A percentile compares a stretch with the other conserved stretches of the same genome.
These are phyloP conservation scores for Rhipidocladum racemiflorum DNA, from an alignment of 176 grass and related monocot genomes.

Conservation along the genomic window DNA sequence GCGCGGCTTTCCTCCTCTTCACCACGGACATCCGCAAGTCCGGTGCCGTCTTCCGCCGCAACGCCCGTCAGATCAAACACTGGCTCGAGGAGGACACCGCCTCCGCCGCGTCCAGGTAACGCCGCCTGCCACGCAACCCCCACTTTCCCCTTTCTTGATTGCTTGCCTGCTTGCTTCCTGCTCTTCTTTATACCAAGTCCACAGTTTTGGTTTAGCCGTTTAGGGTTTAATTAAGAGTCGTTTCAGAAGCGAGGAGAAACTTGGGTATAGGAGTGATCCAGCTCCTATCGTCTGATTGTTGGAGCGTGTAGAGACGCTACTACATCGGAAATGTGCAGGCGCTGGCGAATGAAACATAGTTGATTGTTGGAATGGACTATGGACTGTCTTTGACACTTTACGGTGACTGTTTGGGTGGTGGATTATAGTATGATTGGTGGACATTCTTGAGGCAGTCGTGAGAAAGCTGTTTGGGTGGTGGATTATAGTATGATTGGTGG, in stretches of 20 bases:
- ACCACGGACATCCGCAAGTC: slow-evolving; percentile 85
- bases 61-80: slow-evolving; percentile 68
- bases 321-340: background rate
- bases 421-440: background rate
- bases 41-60: slow-evolving; percentile 67
- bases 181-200: background rate
- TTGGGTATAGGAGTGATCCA: background rate
- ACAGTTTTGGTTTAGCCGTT: background rate
- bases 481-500: background rate
- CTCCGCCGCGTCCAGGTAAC: slow-evolving; percentile 50
- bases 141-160: background rate
- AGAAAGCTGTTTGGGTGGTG: background rate
- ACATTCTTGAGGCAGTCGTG: background rate
- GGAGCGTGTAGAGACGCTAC: background rate
- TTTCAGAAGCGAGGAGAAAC: background rate
- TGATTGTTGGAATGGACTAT: background rate
- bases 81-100: slow-evolving; percentile 80
- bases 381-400: background rate
- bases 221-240: background rate
- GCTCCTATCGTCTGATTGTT: background rate
- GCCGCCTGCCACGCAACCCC: background rate
- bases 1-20: slow-evolving; percentile 62
- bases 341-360: background rate
- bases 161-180: background rate
- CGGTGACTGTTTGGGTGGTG: background rate